Conservation (phyloP, 371 early-diverging fungal species). For the Nematocida ausubeli region DNA sequence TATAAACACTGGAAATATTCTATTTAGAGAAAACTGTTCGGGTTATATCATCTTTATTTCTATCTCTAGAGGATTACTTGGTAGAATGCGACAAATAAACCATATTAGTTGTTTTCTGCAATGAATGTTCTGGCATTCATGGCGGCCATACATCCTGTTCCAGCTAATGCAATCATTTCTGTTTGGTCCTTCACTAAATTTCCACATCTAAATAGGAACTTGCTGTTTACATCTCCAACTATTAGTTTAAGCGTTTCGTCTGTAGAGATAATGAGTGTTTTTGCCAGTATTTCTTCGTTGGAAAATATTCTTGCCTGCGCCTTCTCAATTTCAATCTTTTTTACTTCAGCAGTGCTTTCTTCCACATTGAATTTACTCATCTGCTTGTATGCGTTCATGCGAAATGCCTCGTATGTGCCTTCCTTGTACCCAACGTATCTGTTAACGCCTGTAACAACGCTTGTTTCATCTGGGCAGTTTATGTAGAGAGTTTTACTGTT, state of each 20-base stretch:
- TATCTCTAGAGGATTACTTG: too few species aligned
- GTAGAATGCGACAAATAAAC: neutral
- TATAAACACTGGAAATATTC: too few species aligned
- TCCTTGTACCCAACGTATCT: constrained; percentile 26
- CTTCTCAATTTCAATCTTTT: neutral
- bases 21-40: too few species aligned
- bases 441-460: constrained; percentile 24
- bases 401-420: constrained; percentile 17
- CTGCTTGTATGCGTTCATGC: neutral
- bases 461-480: constrained; percentile 1
- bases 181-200: neutral
- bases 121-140: constrained; percentile 36
- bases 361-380: constrained; percentile 1
- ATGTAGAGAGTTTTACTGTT: constrained; percentile 36
- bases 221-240: neutral
- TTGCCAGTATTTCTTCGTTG: constrained; percentile 17
- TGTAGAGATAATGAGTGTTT: constrained; percentile 42
- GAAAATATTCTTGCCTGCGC: neutral
- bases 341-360: neutral
- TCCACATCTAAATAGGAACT: constrained; percentile 33
- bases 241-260: neutral
- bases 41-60: too few species aligned
- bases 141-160: constrained; percentile 52
- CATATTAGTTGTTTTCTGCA: neutral
- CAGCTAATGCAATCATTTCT: constrained; percentile 45